Percentiles rank a stretch among this genome's conserved stretches.
phyloP scores from a whole-genome alignment of 768 basidiomycete genomes.

The Tephrocybe sp. region DNA sequence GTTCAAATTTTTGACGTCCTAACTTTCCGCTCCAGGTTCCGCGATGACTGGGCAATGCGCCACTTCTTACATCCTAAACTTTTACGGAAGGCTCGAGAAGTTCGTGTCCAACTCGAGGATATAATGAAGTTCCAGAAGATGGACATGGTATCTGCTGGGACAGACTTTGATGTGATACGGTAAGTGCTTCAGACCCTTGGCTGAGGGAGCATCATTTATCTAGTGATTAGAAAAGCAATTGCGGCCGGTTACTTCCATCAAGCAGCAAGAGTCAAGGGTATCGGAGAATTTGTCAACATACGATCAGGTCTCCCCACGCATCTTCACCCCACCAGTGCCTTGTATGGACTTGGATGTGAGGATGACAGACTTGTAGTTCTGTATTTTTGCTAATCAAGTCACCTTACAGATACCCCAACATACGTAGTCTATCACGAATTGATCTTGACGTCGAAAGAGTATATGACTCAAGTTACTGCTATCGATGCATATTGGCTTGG shows the following conservation, averaged over 20 bases:
- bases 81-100: slow-evolving; percentile 92
- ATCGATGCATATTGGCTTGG: slow-evolving; percentile 98
- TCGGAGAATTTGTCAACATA: slow-evolving; percentile 98
- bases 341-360: slow-evolving; percentile 95
- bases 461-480: slow-evolving; percentile 99
- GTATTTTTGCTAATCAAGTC: slow-evolving; percentile 11
- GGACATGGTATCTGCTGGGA: slow-evolving; percentile 87
- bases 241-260: slow-evolving; percentile 99
- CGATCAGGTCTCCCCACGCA: slow-evolving; percentile 94
- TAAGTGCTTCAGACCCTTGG: slow-evolving; percentile 21
- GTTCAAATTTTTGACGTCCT: slow-evolving; percentile 2
- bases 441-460: slow-evolving; percentile 92
- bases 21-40: slow-evolving; percentile 51
- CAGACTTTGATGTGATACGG: slow-evolving; percentile 89
- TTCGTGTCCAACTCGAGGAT: slow-evolving; percentile 92
- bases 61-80: slow-evolving; percentile 98
- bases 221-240: slow-evolving; percentile 78
- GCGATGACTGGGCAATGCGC: slow-evolving; percentile 92
- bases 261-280: slow-evolving; percentile 96
- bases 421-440: slow-evolving; percentile 98
- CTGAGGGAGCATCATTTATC: neutral
- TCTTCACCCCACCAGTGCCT: slow-evolving; percentile 92
- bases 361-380: neutral
- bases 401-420: slow-evolving; percentile 77
- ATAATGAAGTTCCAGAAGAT: slow-evolving; percentile 99